These are phyloP conservation scores for Calvatia gigantea DNA, from an alignment of 768 basidiomycete species.

Conservation along the genomic window DNA sequence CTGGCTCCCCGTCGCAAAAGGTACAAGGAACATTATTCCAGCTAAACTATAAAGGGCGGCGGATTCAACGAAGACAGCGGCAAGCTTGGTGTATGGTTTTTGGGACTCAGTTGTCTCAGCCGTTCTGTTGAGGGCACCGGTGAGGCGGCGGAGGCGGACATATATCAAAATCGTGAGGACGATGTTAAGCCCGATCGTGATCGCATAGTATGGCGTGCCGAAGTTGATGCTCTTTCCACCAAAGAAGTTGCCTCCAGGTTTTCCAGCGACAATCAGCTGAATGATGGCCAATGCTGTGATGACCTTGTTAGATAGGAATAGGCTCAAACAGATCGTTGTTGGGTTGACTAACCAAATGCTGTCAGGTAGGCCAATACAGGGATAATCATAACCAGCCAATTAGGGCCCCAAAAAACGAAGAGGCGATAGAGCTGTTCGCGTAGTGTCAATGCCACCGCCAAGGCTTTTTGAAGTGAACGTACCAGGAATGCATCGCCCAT, in stretches of 20 bases:
- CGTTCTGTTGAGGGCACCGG: constrained; percentile 21
- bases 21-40: constrained; percentile 35
- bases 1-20: constrained; percentile 30
- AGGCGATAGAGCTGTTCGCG: constrained; percentile 26
- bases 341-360: constrained; percentile 22
- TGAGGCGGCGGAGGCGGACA: constrained; percentile 30
- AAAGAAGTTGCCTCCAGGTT: constrained; percentile 39
- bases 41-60: constrained; percentile 36
- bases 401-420: constrained; percentile 26
- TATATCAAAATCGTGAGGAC: constrained; percentile 38
- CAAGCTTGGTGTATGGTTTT: constrained; percentile 33
- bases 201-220: constrained; percentile 36
- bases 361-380: constrained; percentile 24
- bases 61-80: constrained; percentile 35
- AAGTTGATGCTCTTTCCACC: constrained; percentile 32
- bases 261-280: constrained; percentile 33
- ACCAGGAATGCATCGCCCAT: constrained; percentile 30
- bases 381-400: constrained; percentile 20
- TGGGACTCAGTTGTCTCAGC: constrained; percentile 18
- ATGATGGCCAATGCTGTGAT: constrained; percentile 36
- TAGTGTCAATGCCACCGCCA: not conserved
- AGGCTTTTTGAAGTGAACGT: constrained; percentile 1
- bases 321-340: not conserved
- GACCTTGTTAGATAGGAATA: not conserved
- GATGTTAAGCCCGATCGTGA: constrained; percentile 39